These are phyloP conservation scores for Ceratobasidium sp. DNA, from an alignment of 1,284 basidiomycete species.

Conservation along the genomic window DNA sequence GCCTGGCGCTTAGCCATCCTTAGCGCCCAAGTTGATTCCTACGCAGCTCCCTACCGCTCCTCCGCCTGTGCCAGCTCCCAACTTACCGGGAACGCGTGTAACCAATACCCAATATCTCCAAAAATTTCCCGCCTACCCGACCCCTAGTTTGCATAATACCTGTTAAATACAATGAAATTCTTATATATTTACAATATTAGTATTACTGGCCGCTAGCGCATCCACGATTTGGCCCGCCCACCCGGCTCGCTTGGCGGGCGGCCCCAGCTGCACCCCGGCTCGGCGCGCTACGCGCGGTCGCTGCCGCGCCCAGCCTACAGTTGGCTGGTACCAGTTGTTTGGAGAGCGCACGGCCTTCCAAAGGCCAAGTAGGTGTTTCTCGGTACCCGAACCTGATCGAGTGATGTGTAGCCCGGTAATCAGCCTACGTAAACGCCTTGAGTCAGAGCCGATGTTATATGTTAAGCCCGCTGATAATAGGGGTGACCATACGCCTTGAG, in stretches of 20 bases:
- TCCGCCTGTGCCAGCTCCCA: not conserved
- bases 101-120: not conserved
- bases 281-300: not conserved
- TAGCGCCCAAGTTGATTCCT: not conserved
- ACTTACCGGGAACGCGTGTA: not conserved
- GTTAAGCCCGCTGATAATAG: too few species aligned
- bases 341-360: not conserved
- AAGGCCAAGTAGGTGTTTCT: not conserved
- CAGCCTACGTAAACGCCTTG: too few species aligned
- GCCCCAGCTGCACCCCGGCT: not conserved
- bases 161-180: not conserved
- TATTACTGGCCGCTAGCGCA: not conserved
- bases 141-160: too few species aligned
- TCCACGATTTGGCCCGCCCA: not conserved
- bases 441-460: too few species aligned
- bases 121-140: not conserved
- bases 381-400: too few species aligned
- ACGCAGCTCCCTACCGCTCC: not conserved
- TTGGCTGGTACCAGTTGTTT: not conserved
- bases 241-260: not conserved
- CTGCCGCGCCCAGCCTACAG: not conserved
- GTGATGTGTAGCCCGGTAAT: too few species aligned
- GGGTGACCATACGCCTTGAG: too few species aligned
- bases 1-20: not conserved
- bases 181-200: not conserved